Percentiles rank a stretch among this genome's conserved stretches.
phyloP scores from a whole-genome alignment of 2,329 filamentous ascomycete species.

The Chaetomium strumarium region DNA sequence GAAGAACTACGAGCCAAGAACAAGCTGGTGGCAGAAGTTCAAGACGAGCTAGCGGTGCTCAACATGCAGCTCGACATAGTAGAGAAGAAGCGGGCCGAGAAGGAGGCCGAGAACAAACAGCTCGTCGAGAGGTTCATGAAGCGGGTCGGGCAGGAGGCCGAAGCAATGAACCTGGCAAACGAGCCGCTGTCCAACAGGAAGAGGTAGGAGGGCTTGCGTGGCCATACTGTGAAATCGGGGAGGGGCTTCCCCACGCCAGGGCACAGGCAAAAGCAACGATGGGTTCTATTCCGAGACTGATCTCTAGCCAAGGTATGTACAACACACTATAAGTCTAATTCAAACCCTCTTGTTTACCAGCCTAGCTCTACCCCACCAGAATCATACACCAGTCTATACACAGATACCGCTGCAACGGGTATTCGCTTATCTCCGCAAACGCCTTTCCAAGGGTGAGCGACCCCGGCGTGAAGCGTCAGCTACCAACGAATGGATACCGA shows the following conservation, averaged over 20 bases:
- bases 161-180: conserved; percentile 71
- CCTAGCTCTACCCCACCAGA: neutral
- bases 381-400: neutral
- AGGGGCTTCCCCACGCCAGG: neutral
- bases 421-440: conserved; percentile 12
- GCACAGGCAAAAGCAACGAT: neutral
- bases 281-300: neutral
- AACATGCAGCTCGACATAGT: conserved; percentile 84
- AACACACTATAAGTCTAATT: neutral
- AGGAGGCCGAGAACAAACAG: conserved; percentile 80
- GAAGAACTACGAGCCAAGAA: conserved; percentile 81
- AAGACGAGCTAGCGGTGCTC: conserved; percentile 86
- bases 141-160: conserved; percentile 77
- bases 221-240: too few relatives aligned
- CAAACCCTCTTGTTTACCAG: neutral
- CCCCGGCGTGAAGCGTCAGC: too few relatives aligned
- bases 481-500: too few relatives aligned
- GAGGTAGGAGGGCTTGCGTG: neutral
- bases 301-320: conserved; percentile 11
- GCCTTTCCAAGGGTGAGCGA: conserved; percentile 7
- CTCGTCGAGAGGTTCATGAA: conserved; percentile 89
- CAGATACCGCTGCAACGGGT: conserved; percentile 1
- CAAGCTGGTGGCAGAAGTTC: conserved; percentile 78
- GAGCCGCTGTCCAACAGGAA: conserved; percentile 33
- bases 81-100: conserved; percentile 65